Percentiles rank a stretch among this genome's conserved stretches.
Evolutionary conservation across 495 filamentous ascomycete species (phyloP).

Genomic region (Neurospora tetraspora): DNA sequence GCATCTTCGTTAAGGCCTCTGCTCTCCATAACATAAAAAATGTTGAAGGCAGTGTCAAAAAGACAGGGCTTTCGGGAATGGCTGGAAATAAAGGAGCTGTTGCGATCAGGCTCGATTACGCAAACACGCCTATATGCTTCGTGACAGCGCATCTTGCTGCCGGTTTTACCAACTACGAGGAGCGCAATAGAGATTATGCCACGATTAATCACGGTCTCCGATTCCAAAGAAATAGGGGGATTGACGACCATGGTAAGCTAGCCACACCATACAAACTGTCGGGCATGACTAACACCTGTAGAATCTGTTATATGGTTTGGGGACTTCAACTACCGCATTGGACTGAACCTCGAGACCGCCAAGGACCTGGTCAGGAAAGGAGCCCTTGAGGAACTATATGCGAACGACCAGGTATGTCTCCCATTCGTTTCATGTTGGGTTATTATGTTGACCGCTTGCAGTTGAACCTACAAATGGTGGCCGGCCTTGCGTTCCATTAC

Average conservation of each 20-base stretch:
- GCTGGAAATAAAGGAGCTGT: constrained; percentile 98
- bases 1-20: constrained; percentile 78
- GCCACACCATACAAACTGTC: not conserved
- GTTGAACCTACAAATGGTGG: constrained; percentile 94
- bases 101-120: constrained; percentile 91
- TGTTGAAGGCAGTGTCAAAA: constrained; percentile 91
- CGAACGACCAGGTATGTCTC: constrained; percentile 74
- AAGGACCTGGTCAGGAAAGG: constrained; percentile 57
- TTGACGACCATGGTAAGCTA: constrained; percentile 67
- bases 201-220: constrained; percentile 81
- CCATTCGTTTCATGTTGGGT: not conserved
- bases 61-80: constrained; percentile 95
- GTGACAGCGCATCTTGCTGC: constrained; percentile 95
- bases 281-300: constrained; percentile 8
- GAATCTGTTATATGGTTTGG: constrained; percentile 93
- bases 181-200: constrained; percentile 83
- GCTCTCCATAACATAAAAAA: constrained; percentile 77
- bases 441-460: constrained; percentile 23
- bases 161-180: constrained; percentile 94
- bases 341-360: constrained; percentile 68
- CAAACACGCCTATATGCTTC: constrained; percentile 87
- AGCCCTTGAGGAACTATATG: constrained; percentile 71
- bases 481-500: constrained; percentile 76
- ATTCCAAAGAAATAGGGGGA: constrained; percentile 81
- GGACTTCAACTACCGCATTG: constrained; percentile 98